A percentile compares a stretch with the other conserved stretches of the same genome.
Evolutionary conservation across 2,329 filamentous ascomycete species (phyloP).

Genomic region (Coleophoma crateriformis): DNA sequence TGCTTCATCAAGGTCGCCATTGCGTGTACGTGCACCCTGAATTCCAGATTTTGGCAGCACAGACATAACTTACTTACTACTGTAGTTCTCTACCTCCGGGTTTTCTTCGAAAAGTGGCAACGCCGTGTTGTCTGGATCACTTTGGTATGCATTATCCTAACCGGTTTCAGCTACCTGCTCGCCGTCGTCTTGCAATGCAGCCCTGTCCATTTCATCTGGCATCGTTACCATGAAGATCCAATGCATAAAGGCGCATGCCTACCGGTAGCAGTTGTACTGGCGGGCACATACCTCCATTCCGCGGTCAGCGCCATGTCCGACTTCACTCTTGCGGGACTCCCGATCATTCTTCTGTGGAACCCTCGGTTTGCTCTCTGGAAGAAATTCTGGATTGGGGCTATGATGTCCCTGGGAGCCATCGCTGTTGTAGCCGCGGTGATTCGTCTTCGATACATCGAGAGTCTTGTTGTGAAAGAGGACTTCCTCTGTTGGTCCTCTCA

Average conservation of each 20-base stretch:
- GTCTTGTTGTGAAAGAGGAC: not conserved
- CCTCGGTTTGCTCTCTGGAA: not conserved
- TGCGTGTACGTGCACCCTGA: not conserved
- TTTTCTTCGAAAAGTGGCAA: not conserved
- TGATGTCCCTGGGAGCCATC: not conserved
- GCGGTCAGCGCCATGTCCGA: not conserved
- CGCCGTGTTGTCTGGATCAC: not conserved
- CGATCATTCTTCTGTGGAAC: not conserved
- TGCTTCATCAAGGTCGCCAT: not conserved
- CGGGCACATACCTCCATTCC: not conserved
- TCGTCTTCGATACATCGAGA: not conserved
- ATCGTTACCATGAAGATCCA: not conserved
- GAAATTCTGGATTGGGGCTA: not conserved
- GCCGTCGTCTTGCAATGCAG: not conserved
- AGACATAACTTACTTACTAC: not conserved
- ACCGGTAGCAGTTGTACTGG: not conserved
- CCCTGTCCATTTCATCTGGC: not conserved
- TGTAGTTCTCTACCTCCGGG: not conserved
- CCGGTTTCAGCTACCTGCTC: not conserved
- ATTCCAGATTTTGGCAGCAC: not conserved
- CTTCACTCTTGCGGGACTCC: not conserved
- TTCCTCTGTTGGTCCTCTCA: not conserved
- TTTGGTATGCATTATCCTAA: not conserved
- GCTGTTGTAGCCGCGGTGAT: not conserved
- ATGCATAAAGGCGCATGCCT: not conserved